phyloP scores from a whole-genome alignment of 352 stramenopile genomes.

The Phytopythium delawarense region DNA sequence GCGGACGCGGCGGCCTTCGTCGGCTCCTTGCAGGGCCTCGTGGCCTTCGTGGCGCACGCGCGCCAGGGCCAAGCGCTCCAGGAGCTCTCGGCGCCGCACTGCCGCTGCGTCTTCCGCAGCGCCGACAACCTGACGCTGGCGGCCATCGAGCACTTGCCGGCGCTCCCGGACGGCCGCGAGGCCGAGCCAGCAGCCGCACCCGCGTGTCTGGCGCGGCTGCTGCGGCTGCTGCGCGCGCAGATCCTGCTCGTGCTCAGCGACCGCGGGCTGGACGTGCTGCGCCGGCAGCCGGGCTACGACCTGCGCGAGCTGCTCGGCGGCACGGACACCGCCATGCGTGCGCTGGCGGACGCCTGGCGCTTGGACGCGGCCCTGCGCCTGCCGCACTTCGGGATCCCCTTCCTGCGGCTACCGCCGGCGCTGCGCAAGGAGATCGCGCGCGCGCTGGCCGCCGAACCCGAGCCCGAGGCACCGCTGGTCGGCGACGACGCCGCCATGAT shows the following conservation, averaged over 20 bases:
- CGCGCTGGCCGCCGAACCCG: conserved; percentile 41
- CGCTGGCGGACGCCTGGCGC: conserved; percentile 40
- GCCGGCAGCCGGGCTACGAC: conserved; percentile 58
- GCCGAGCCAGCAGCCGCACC: conserved; percentile 6
- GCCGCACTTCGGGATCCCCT: conserved; percentile 40
- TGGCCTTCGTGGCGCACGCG: conserved; percentile 56
- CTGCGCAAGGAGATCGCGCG: conserved; percentile 37
- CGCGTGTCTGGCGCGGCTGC: conserved; percentile 39
- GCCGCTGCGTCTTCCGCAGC: conserved; percentile 45
- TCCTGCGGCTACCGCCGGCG: conserved; percentile 39
- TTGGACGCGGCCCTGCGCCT: conserved; percentile 32
- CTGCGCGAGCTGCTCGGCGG: conserved; percentile 63
- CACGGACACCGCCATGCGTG: conserved; percentile 47
- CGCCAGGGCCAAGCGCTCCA: conserved; percentile 48
- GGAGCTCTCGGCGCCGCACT: conserved; percentile 34
- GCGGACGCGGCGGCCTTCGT: conserved; percentile 41
- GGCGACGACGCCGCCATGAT: conserved; percentile 39
- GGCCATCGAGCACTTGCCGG: conserved; percentile 30
- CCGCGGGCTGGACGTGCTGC: conserved; percentile 53
- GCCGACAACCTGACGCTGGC: conserved; percentile 47
- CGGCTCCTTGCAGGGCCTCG: conserved; percentile 58
- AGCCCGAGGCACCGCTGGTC: not conserved
- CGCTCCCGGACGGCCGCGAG: not conserved
- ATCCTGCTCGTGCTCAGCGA: conserved; percentile 64
- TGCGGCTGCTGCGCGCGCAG: conserved; percentile 46